A percentile compares a stretch with the other conserved stretches of the same genome.
These are phyloP conservation scores for Polytrichum commune DNA, from an alignment of 225 moss, liverwort and hornwort species.

Conservation along the genomic window DNA sequence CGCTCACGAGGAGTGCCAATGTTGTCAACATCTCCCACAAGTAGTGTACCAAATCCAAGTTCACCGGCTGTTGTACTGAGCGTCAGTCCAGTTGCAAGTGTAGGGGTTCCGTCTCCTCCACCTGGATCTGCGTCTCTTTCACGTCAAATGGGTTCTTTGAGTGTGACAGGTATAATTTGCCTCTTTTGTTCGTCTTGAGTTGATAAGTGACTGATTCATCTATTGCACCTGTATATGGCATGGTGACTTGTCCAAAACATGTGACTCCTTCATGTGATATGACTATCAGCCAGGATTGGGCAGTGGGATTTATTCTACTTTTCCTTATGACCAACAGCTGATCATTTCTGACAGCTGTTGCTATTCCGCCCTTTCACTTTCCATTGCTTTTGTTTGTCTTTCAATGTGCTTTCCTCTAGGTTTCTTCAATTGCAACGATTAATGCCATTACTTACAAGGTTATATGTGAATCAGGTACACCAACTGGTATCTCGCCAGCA, in stretches of 20 bases:
- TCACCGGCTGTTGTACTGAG: constrained; percentile 59
- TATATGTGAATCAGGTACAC: constrained; percentile 36
- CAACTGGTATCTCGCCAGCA: constrained; percentile 47
- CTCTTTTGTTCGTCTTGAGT: no score
- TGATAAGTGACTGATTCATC: no score
- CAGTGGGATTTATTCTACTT: no score
- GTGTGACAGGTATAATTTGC: constrained; percentile 29
- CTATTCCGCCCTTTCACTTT: background rate
- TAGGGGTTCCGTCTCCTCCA: constrained; percentile 53
- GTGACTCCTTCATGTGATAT: no score
- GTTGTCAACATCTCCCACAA: constrained; percentile 54
- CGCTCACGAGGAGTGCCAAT: constrained; percentile 40
- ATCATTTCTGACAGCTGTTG: background rate
- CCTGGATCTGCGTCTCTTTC: constrained; percentile 51
- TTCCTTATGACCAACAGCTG: background rate
- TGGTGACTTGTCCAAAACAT: no score
- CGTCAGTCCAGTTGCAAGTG: constrained; percentile 56
- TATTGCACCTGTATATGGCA: no score
- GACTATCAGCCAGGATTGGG: no score
- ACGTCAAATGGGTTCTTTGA: constrained; percentile 41
- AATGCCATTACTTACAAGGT: background rate
- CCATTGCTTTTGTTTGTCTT: background rate
- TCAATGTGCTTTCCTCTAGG: background rate
- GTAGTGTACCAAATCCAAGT: constrained; percentile 35
- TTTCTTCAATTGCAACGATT: background rate